These are phyloP conservation scores for Wallemia hederae DNA, from an alignment of 1,284 basidiomycete genomes.

Conservation along the genomic window DNA sequence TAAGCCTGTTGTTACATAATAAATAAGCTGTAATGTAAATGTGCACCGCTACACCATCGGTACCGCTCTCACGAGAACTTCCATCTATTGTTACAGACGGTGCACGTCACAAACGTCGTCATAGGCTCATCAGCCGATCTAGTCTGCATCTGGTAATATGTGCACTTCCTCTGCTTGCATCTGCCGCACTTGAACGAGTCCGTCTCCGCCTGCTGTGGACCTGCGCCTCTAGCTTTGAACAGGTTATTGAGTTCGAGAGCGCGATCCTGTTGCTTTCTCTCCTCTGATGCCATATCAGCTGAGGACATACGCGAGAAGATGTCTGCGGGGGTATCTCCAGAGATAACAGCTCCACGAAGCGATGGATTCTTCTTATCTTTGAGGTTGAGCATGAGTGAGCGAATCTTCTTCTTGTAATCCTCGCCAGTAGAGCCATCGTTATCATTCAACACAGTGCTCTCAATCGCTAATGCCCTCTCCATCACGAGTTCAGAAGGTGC, in stretches of 20 bases:
- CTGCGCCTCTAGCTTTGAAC: conserved; percentile 70
- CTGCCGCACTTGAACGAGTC: conserved; percentile 89
- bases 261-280: conserved; percentile 49
- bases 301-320: conserved; percentile 40
- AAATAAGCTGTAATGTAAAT: neutral
- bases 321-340: conserved; percentile 39
- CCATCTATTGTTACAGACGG: conserved; percentile 20
- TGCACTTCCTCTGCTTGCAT: conserved; percentile 39
- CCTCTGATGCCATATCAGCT: conserved; percentile 91
- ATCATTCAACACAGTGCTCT: conserved; percentile 21
- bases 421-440: conserved; percentile 13
- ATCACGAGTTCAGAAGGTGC: conserved; percentile 22
- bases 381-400: conserved; percentile 67
- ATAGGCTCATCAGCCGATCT: conserved; percentile 86
- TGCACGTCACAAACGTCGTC: conserved; percentile 44
- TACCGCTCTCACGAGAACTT: conserved; percentile 31
- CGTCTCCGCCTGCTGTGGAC: conserved; percentile 58
- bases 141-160: conserved; percentile 81
- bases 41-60: neutral
- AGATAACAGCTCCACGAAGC: conserved; percentile 52
- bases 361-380: conserved; percentile 85
- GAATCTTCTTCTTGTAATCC: conserved; percentile 47
- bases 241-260: conserved; percentile 66
- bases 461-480: conserved; percentile 19
- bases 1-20: neutral